A percentile compares a stretch with the other conserved stretches of the same genome.
Conservation (phyloP, 257 asterid species). For the Voacanga thouarsii region DNA sequence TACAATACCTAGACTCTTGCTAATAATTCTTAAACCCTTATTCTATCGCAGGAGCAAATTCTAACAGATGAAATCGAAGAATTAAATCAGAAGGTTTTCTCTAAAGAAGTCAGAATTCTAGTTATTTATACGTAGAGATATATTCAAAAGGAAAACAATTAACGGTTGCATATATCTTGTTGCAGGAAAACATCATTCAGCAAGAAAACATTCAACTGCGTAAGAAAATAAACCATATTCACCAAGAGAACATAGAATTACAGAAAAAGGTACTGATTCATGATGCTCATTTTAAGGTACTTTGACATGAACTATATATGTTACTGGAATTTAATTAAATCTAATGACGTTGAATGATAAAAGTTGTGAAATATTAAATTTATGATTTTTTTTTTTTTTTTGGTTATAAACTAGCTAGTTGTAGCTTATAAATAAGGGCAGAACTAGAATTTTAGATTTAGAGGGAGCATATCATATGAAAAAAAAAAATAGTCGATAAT, state of each 20-base stretch:
- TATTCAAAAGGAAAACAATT: not conserved
- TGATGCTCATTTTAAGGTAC: not conserved
- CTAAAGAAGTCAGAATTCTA: conserved; percentile 11
- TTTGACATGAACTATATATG: no score
- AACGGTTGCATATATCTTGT: not conserved
- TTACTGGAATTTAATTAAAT: no score
- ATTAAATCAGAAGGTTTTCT: conserved; percentile 45
- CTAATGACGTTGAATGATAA: no score
- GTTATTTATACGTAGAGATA: not conserved
- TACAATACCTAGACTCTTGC: not conserved
- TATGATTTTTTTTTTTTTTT: no score
- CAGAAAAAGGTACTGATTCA: conserved; percentile 43
- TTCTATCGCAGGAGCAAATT: conserved; percentile 45
- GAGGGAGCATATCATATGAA: no score
- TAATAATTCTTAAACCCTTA: conserved; percentile 8
- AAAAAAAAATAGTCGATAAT: no score
- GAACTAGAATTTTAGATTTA: no score
- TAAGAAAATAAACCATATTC: conserved; percentile 39
- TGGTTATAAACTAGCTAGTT: not conserved
- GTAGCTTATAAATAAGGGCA: no score
- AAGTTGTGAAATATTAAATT: no score
- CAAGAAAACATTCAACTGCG: conserved; percentile 53
- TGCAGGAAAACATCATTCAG: conserved; percentile 47
- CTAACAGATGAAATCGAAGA: conserved; percentile 53
- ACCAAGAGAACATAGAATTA: conserved; percentile 49